phyloP scores from a whole-genome alignment of 306 rosid species.

The Mimosa pudica region DNA sequence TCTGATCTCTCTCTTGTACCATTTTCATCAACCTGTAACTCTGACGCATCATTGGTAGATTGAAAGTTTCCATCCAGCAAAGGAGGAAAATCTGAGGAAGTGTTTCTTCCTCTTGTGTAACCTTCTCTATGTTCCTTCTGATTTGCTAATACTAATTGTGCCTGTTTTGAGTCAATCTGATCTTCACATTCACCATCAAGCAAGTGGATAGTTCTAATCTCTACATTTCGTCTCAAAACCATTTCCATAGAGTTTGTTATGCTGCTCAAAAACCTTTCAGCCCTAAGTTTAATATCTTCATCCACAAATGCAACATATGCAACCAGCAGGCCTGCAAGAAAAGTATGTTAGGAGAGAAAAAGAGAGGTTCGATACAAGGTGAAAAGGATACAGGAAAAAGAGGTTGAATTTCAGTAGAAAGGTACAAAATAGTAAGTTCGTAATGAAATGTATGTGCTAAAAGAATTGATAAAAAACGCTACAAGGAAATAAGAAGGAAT shows the following conservation, averaged over 20 bases:
- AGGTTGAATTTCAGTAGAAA: conserved; percentile 13
- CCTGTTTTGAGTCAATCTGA: conserved; percentile 41
- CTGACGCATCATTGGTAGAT: conserved; percentile 63
- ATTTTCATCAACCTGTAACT: conserved; percentile 56
- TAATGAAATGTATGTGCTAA: neutral
- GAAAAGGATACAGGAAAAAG: conserved; percentile 28
- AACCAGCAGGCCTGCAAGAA: conserved; percentile 69
- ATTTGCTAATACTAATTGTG: conserved; percentile 36
- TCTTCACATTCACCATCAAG: conserved; percentile 70
- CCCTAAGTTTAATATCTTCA: conserved; percentile 78
- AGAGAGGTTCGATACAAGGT: neutral
- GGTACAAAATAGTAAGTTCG: conserved; percentile 16
- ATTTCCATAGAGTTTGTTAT: conserved; percentile 96
- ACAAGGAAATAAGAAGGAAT: conserved; percentile 20
- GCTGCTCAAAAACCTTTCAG: conserved; percentile 91
- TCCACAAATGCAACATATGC: conserved; percentile 88
- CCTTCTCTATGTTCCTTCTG: conserved; percentile 54
- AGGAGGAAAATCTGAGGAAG: conserved; percentile 57
- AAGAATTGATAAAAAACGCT: neutral
- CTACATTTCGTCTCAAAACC: conserved; percentile 87
- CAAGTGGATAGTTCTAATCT: conserved; percentile 87
- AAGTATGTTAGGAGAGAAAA: conserved; percentile 25
- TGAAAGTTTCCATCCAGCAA: conserved; percentile 57
- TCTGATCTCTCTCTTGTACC: conserved; percentile 58
- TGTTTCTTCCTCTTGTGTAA: conserved; percentile 42